Percentiles rank a stretch among this genome's conserved stretches.
phyloP scores from a whole-genome alignment of 73 alveolate species.

The Halteria grandinella region DNA sequence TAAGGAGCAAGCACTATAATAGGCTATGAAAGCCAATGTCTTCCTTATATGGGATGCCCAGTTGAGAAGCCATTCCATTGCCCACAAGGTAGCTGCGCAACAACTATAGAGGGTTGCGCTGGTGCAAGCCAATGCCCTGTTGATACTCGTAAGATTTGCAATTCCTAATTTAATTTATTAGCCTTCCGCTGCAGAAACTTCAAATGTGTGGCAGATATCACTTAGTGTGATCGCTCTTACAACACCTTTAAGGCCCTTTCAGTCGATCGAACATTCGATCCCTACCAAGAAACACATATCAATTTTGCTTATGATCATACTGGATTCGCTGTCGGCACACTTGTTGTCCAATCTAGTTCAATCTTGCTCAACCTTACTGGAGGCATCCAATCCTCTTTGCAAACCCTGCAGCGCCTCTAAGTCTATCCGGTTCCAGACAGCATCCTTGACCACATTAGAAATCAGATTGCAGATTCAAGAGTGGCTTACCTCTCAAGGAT shows the following conservation, averaged over 20 bases:
- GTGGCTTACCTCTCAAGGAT: conserved; percentile 9
- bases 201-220: conserved; percentile 1
- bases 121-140: conserved; percentile 77
- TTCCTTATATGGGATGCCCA: conserved; percentile 78
- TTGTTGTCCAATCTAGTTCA: background rate
- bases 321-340: conserved; percentile 9
- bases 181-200: conserved; percentile 37
- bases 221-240: conserved; percentile 26
- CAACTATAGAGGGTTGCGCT: conserved; percentile 65
- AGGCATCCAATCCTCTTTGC: background rate
- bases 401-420: conserved; percentile 2
- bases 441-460: background rate
- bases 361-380: background rate
- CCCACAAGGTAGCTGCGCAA: conserved; percentile 79
- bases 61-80: conserved; percentile 71
- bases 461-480: background rate
- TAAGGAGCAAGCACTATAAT: background rate
- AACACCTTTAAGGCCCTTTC: conserved; percentile 6
- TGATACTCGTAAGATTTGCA: background rate
- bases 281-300: background rate
- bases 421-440: conserved; percentile 39
- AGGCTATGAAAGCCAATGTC: conserved; percentile 36
- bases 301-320: background rate
- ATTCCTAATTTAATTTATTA: background rate
- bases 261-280: conserved; percentile 27